Conservation (phyloP, 495 filamentous ascomycete species). For the Friedmanniomyces endolithicus region DNA sequence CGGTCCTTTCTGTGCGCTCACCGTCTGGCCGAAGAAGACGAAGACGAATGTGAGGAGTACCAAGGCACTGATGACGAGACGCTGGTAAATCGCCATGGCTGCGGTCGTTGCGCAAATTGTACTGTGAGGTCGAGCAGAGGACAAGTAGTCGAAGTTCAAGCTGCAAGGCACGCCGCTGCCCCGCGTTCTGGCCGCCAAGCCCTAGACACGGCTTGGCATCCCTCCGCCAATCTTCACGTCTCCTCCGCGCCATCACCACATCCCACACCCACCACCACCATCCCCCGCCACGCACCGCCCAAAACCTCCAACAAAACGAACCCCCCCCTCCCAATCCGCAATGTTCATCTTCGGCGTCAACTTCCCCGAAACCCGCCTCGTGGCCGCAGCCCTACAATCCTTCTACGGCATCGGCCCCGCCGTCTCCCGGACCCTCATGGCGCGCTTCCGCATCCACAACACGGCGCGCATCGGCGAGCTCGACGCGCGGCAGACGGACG, state of each 20-base stretch:
- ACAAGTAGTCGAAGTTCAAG: not conserved
- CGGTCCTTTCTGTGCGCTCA: constrained; percentile 71
- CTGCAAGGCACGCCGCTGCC: not conserved
- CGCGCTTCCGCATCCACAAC: constrained; percentile 76
- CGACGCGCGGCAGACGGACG: constrained; percentile 55
- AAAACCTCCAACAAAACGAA: too few species aligned
- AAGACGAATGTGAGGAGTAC: constrained; percentile 61
- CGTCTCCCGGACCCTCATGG: constrained; percentile 59
- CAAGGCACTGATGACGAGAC: constrained; percentile 52
- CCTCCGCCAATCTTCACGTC: too few species aligned
- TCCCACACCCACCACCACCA: too few species aligned
- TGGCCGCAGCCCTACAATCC: constrained; percentile 64
- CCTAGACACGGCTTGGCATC: too few species aligned
- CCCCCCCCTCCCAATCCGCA: too few species aligned
- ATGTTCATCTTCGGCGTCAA: constrained; percentile 65
- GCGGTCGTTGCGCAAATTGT: not conserved
- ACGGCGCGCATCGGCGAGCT: constrained; percentile 62
- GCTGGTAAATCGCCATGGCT: constrained; percentile 44
- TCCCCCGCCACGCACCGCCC: too few species aligned
- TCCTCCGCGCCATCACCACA: too few species aligned
- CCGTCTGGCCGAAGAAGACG: constrained; percentile 58
- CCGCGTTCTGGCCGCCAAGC: too few species aligned
- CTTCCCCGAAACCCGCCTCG: constrained; percentile 68
- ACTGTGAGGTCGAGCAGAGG: constrained; percentile 10
- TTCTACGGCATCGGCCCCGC: constrained; percentile 85